Evolutionary conservation across 805 yeast genomes (phyloP).

Genomic region (Torulaspora franciscae): DNA sequence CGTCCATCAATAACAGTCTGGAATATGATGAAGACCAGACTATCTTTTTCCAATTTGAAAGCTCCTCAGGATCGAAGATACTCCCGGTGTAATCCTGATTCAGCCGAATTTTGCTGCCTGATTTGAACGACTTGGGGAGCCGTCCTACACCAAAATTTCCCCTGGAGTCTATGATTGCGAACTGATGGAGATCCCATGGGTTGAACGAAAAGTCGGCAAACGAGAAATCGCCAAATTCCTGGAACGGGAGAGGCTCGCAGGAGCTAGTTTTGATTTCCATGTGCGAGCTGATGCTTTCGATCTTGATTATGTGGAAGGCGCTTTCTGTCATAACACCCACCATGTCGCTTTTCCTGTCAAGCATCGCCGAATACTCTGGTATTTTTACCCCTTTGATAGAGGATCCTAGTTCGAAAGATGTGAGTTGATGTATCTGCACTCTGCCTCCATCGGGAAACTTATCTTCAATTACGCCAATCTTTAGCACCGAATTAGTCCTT

Average conservation of each 20-base stretch:
- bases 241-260: slow-evolving; percentile 23
- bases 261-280: slow-evolving; percentile 18
- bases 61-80: slow-evolving; percentile 44
- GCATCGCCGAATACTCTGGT: slow-evolving; percentile 23
- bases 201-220: slow-evolving; percentile 45
- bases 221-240: slow-evolving; percentile 31
- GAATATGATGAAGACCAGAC: slow-evolving; percentile 40
- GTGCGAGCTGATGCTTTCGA: slow-evolving; percentile 19
- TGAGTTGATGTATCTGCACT: background rate
- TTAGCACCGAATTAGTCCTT: slow-evolving; percentile 17
- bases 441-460: background rate
- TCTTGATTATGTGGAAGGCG: slow-evolving; percentile 35
- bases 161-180: slow-evolving; percentile 46
- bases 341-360: slow-evolving; percentile 26
- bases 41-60: slow-evolving; percentile 53
- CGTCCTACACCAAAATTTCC: slow-evolving; percentile 50
- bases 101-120: slow-evolving; percentile 7
- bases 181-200: slow-evolving; percentile 38
- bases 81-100: slow-evolving; percentile 23
- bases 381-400: slow-evolving; percentile 41
- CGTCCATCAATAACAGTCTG: slow-evolving; percentile 37
- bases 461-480: slow-evolving; percentile 11
- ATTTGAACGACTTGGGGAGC: slow-evolving; percentile 18
- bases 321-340: slow-evolving; percentile 40
- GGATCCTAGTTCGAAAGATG: slow-evolving; percentile 32